Base-by-base conservation (phyloP, 176 grass and related monocot species). In the Oryza australiensis region DNA sequence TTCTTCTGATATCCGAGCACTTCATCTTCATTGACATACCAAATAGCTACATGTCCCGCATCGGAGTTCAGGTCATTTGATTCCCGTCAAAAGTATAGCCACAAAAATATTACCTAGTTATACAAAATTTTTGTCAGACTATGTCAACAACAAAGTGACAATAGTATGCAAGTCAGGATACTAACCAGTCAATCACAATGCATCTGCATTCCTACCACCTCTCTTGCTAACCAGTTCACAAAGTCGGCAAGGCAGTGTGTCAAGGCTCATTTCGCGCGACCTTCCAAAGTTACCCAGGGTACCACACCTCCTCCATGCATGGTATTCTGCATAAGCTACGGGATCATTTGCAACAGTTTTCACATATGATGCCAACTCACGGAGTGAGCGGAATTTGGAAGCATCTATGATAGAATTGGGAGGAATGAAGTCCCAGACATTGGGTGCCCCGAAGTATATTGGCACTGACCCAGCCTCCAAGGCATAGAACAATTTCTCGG, bases 231-330 rank as follows among this genome's bases (percentile, higher is more conserved):
- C 87, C 46, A 76, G 64, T 80, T 97, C 91, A 67, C 94, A 97
- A 45, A 97, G 76, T 68, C 94, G 78, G 51, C 94, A 97, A 28
- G 94, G 94, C 74, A 97, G 32, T 10, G 94, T 83, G 76, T 97
- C 94, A 9, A 97, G 92, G 83, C 89, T 90, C 78, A 93, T 78
- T 76, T 89, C 94, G n/a, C 90, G 92, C 45, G 88, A 78, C 70
- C 73, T 94, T 51, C 88, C 85, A 49, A 90, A 97, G 82, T 92
- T 88, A n/a, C 94, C 94, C 74, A 92, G 59, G 20, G 85, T 51
- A 12, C 94, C 94, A 23, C 94, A 97, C 22, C 92, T 89, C 82
- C 94, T 94, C 94, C 94, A 97, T 3, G 94, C 83, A 70, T 97
- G 94, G 85, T 94, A 97, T 78, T 97, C 94, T 0, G 92, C 89